Base-by-base conservation (phyloP, 2,329 filamentous ascomycete genomes). In the Claviceps sorghi region DNA sequence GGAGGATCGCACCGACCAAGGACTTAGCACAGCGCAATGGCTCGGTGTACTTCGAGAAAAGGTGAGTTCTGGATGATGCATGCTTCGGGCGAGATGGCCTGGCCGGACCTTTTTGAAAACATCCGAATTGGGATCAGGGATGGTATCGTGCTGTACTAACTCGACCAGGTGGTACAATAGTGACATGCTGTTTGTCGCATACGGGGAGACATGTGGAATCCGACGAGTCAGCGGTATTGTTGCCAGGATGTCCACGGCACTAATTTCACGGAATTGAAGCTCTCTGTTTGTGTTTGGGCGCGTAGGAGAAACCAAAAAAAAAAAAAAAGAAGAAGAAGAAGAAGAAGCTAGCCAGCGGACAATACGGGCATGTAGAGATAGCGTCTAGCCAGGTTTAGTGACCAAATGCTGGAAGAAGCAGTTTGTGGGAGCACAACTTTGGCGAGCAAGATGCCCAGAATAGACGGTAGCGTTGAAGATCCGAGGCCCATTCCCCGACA, bases 1-100 rank as follows among this genome's bases (percentile, higher is more conserved):
- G 47, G 93, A 98, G 69, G 93, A 98, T 69, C 78, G 91, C 58
- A 88, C 91, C 52, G 93, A 98, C 66, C 89, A 96, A 71, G 85
- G 89, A 49, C 83, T 95, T 70, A 95, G 90, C 65, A 83, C 93
- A 63, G 84, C 84, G 61, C 91, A 97, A 71, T 98, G 89, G 84
- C 84, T 97, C 75, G 89, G 88, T 53, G 83, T 80, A 62, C 70
- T 98, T 69, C 79, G 91, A 69, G 93, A 97, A 76, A 98, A 97
- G 88, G 93, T 96, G 60, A 56, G 64, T 29, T 15, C 5, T 22
- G 15, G 19, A 19, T 3, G 10, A 5, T 30, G 36, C 48, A 42
- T 17, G 36, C 2, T 19, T 49, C 8, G 22, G 7, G 34, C 9
- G 47, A 41, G 8, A 41, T 29, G 11, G 17, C 36, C 29, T 9